phyloP scores from a whole-genome alignment of 129 eudicot genomes.

The Gnaphalium uliginosum region DNA sequence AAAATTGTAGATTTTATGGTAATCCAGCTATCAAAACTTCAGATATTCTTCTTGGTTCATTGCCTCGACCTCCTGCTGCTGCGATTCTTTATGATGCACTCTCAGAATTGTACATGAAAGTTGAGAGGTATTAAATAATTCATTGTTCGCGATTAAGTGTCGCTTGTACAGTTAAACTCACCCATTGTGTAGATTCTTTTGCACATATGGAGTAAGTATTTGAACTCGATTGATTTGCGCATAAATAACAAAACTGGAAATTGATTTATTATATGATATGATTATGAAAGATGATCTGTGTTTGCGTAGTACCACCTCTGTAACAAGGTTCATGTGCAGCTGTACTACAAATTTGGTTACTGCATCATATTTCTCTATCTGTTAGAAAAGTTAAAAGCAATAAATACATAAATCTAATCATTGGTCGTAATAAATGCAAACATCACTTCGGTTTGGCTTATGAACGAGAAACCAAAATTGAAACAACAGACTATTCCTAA shows the following conservation, averaged over 20 bases:
- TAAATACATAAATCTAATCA: neutral
- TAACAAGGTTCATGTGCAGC: slow-evolving; percentile 13
- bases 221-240: slow-evolving; percentile 28
- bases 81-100: slow-evolving; percentile 60
- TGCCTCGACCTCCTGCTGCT: slow-evolving; percentile 76
- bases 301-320: neutral
- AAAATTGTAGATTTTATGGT: slow-evolving; percentile 63
- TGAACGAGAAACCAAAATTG: neutral
- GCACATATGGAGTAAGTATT: slow-evolving; percentile 12
- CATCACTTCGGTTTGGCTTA: slow-evolving; percentile 3
- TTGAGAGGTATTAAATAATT: slow-evolving; percentile 27
- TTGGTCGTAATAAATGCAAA: neutral
- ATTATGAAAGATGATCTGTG: slow-evolving; percentile 1
- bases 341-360: neutral
- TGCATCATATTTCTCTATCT: neutral
- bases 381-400: neutral
- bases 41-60: slow-evolving; percentile 64
- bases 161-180: slow-evolving; percentile 16
- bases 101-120: slow-evolving; percentile 56
- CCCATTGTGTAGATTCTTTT: slow-evolving; percentile 23
- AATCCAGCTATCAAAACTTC: slow-evolving; percentile 52
- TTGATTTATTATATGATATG: slow-evolving; percentile 17
- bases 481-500: neutral
- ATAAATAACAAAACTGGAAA: slow-evolving; percentile 13
- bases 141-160: slow-evolving; percentile 6